Conservation (phyloP, 73 alveolate species). For the Durusdinium trenchii region DNA sequence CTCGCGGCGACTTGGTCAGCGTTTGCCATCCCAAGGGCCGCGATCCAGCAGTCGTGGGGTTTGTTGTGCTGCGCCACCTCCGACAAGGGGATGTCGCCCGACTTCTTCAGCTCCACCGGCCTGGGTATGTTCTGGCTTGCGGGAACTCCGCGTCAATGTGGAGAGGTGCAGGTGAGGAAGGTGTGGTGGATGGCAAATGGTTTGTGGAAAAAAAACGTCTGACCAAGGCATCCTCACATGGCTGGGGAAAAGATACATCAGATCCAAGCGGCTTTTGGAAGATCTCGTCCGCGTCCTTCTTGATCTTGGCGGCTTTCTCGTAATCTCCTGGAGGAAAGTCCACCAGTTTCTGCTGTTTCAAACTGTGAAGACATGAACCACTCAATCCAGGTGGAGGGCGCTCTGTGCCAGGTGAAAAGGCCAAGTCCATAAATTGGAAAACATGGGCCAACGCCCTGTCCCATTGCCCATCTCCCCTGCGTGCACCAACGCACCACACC, state of each 20-base stretch:
- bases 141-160: background rate
- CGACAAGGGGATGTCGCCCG: constrained; percentile 40
- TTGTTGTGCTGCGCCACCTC: constrained; percentile 35
- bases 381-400: background rate
- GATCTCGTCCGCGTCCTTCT: constrained; percentile 4
- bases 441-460: background rate
- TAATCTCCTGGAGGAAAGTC: constrained; percentile 17
- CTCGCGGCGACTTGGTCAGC: too few species aligned
- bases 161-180: background rate
- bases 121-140: background rate
- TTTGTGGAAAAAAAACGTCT: too few species aligned
- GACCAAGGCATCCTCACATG: too few species aligned
- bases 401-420: background rate
- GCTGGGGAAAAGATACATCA: too few species aligned
- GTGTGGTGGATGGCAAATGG: too few species aligned
- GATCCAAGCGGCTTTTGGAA: background rate
- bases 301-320: constrained; percentile 46
- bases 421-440: background rate
- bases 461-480: too few species aligned
- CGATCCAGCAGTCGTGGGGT: constrained; percentile 40
- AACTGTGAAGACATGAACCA: background rate
- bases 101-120: background rate
- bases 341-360: background rate
- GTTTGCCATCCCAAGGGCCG: constrained; percentile 27
- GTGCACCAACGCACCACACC: too few species aligned